These are phyloP conservation scores for Gautieria morchelliformis DNA, from an alignment of 768 basidiomycete genomes.

Conservation along the genomic window DNA sequence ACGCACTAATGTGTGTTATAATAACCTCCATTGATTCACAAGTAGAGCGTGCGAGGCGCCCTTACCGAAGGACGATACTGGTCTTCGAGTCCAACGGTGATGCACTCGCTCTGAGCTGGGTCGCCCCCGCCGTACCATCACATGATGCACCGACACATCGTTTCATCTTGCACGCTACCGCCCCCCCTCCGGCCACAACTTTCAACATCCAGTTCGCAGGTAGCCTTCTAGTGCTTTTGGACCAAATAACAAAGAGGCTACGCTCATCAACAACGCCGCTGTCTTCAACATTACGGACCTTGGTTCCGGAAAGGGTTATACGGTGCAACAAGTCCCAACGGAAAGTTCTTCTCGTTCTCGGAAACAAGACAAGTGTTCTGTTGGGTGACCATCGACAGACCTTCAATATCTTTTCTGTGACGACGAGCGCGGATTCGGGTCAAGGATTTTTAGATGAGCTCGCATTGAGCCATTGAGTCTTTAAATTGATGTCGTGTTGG, in stretches of 20 bases:
- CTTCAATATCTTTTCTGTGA: constrained; percentile 6
- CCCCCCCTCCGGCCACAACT: not conserved
- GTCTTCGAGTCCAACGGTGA: constrained; percentile 8
- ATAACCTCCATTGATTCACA: not conserved
- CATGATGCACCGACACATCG: constrained; percentile 1
- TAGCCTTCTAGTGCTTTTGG: not conserved
- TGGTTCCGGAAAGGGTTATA: constrained; percentile 6
- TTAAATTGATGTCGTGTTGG: no score
- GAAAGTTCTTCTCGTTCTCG: not conserved
- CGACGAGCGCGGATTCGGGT: constrained; percentile 7
- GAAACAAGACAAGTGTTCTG: not conserved
- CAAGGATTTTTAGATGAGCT: not conserved
- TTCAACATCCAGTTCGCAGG: constrained; percentile 9
- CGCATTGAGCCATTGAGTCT: no score
- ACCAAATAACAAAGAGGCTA: not conserved
- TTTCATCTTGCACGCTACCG: constrained; percentile 7
- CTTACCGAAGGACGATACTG: constrained; percentile 13
- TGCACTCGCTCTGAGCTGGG: constrained; percentile 2
- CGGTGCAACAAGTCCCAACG: not conserved
- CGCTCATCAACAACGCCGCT: not conserved
- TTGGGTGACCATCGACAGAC: not conserved
- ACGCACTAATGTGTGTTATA: not conserved
- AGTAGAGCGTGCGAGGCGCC: constrained; percentile 9
- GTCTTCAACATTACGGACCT: constrained; percentile 7
- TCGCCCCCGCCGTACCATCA: not conserved